phyloP scores from a whole-genome alignment of 2,329 filamentous ascomycete species.

The Dactylonectria macrodidyma region DNA sequence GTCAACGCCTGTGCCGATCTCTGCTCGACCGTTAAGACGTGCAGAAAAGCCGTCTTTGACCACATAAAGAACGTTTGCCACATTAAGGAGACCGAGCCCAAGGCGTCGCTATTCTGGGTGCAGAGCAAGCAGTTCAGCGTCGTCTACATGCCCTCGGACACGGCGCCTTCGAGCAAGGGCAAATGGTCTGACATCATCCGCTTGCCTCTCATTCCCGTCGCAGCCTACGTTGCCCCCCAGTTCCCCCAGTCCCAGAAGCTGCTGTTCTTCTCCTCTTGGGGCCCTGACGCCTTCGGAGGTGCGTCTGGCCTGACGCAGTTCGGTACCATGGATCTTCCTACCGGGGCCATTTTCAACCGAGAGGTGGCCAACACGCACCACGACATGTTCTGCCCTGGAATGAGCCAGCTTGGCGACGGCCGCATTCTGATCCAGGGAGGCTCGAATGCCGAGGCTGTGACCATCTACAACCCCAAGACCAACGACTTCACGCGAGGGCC shows the following conservation, averaged over 20 bases:
- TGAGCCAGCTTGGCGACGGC: constrained; percentile 63
- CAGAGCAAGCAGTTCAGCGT: constrained; percentile 35
- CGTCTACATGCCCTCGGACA: constrained; percentile 18
- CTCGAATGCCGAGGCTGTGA: constrained; percentile 63
- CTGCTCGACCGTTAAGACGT: constrained; percentile 29
- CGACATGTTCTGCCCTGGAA: constrained; percentile 71
- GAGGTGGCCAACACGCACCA: constrained; percentile 61
- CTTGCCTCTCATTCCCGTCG: constrained; percentile 35
- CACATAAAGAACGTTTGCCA: constrained; percentile 39
- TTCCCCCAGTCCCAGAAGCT: constrained; percentile 34
- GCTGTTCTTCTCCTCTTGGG: constrained; percentile 40
- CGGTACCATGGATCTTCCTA: constrained; percentile 25
- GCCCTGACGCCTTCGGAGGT: constrained; percentile 35
- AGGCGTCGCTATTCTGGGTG: constrained; percentile 36
- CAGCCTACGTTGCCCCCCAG: constrained; percentile 36
- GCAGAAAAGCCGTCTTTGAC: constrained; percentile 41
- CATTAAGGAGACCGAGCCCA: constrained; percentile 34
- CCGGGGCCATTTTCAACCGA: constrained; percentile 45
- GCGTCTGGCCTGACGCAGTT: constrained; percentile 38
- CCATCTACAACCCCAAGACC: constrained; percentile 60
- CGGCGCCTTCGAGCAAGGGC: constrained; percentile 17
- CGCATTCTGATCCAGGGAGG: constrained; percentile 68
- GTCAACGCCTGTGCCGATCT: constrained; percentile 37
- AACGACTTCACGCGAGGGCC: constrained; percentile 57
- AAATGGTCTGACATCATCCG: constrained; percentile 38